Evolutionary conservation across 2,329 filamentous ascomycete genomes (phyloP), one percentile per base, ranked within the genome.

Genomic region (Fusarium clavum): DNA sequence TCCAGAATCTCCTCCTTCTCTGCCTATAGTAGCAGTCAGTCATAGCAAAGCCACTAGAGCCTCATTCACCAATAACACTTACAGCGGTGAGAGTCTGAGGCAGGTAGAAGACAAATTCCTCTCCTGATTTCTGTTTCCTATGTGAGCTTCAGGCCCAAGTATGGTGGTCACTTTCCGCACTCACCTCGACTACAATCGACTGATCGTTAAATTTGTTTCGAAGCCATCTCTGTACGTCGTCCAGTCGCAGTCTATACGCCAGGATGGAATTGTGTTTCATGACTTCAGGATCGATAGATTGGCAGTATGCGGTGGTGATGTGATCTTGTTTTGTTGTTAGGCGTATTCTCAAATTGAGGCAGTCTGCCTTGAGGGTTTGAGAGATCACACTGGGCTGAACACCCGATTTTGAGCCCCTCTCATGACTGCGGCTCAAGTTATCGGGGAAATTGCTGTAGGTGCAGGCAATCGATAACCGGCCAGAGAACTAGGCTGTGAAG

Each of bases 181-280:
- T 20, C 14, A 70, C 67, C 52, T 63, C 44, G 7, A 70, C 62
- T 1, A 47, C 25, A 38, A 69, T 64, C 2, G 8, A 45, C 8
- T 46, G 24, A 24, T 67, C 68, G 2, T 54, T 32, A 16, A 70
- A 70, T 3, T n/a, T 6, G 1, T 24, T 16, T 6, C 18, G 43
- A 48, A 70, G 66, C 18, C 56, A 52, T 2, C 0, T 6, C 30
- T 57, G 40, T 8, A 70, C 54, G 14, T 22, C 20, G 1, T 48
- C 43, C 7, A 8, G 27, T 14, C 68, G 62, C 14, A 70, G 25
- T 12, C 20, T 56, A 40, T 70, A 70, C 10, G 57, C 57, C 2
- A 53, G 4, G 14, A 69, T 54, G 1, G 56, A 52, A 20, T 66
- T 57, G 20, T 54, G 51, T 43, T 47, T 56, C 60, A 62, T 62